Percentiles rank a stretch among this genome's conserved stretches.
These are phyloP conservation scores for Sphagnum tenellum DNA, from an alignment of 225 moss, liverwort and hornwort species.

Conservation along the genomic window DNA sequence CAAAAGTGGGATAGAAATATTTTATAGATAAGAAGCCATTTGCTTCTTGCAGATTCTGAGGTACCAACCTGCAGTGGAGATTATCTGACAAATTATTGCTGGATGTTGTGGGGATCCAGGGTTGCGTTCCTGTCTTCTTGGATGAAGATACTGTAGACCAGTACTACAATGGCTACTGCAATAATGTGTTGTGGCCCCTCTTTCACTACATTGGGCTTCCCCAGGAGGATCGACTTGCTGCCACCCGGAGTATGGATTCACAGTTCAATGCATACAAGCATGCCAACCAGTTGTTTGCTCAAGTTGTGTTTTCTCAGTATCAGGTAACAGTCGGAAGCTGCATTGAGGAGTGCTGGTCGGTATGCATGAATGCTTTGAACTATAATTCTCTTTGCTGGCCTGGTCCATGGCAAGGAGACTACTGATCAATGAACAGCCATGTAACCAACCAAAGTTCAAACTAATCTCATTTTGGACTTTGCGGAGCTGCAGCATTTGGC, in stretches of 20 bases:
- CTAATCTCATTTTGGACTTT: no score
- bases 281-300: slow-evolving; percentile 66
- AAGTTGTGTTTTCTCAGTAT: slow-evolving; percentile 60
- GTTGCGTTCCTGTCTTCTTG: slow-evolving; percentile 78
- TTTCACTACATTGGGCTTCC: slow-evolving; percentile 90
- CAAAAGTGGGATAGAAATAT: no score
- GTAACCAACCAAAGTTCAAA: no score
- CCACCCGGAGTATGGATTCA: slow-evolving; percentile 67
- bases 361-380: no score
- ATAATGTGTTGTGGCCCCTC: slow-evolving; percentile 76
- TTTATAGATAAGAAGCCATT: no score
- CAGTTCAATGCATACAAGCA: slow-evolving; percentile 62
- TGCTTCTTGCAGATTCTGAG: no score
- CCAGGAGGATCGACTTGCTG: slow-evolving; percentile 66
- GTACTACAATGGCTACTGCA: slow-evolving; percentile 90
- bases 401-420: no score
- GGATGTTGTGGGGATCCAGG: slow-evolving; percentile 21
- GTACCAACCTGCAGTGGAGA: no score
- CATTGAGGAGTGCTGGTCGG: no score
- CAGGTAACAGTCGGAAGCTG: slow-evolving; percentile 11
- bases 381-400: no score
- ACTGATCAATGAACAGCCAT: no score
- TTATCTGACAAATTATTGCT: neutral
- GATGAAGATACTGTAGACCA: slow-evolving; percentile 60
- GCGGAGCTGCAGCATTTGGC: no score